Conservation (phyloP, 2,329 filamentous ascomycete species). For the Paracamarosporium sp. region DNA sequence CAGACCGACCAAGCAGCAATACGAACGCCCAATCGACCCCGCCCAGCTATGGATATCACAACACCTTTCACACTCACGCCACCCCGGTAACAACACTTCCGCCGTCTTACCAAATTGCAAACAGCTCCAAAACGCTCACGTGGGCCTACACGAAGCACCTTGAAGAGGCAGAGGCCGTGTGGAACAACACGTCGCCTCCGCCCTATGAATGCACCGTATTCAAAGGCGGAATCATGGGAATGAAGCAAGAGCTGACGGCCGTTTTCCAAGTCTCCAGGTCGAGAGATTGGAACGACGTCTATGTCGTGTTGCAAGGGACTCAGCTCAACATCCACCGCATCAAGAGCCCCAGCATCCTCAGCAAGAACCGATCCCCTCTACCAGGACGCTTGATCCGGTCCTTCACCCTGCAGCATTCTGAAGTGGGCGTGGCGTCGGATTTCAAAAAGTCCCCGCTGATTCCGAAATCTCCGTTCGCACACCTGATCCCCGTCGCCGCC, state of each 20-base stretch:
- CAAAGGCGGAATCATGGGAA: constrained; percentile 47
- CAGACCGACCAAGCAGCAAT: constrained; percentile 12
- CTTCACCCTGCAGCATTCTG: constrained; percentile 78
- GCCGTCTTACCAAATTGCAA: constrained; percentile 41
- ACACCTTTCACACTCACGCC: constrained; percentile 50
- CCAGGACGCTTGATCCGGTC: constrained; percentile 66
- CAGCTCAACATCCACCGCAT: constrained; percentile 69
- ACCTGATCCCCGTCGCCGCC: constrained; percentile 51
- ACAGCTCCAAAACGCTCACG: constrained; percentile 24
- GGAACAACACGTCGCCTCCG: constrained; percentile 32
- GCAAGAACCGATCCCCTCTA: constrained; percentile 59
- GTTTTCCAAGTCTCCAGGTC: constrained; percentile 68
- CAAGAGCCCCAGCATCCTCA: constrained; percentile 59
- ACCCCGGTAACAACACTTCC: constrained; percentile 33
- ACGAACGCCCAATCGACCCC: constrained; percentile 22
- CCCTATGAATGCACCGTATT: constrained; percentile 46
- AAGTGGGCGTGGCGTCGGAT: constrained; percentile 76
- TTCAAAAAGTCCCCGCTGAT: constrained; percentile 64
- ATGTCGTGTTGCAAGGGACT: constrained; percentile 71
- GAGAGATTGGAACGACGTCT: constrained; percentile 69
- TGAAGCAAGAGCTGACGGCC: constrained; percentile 71
- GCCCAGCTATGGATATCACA: constrained; percentile 50
- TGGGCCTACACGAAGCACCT: constrained; percentile 29
- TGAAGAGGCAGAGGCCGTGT: constrained; percentile 23
- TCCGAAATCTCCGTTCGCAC: constrained; percentile 54